These are phyloP conservation scores for Penicillium sp. DNA, from an alignment of 2,329 filamentous ascomycete species.

Conservation along the genomic window DNA sequence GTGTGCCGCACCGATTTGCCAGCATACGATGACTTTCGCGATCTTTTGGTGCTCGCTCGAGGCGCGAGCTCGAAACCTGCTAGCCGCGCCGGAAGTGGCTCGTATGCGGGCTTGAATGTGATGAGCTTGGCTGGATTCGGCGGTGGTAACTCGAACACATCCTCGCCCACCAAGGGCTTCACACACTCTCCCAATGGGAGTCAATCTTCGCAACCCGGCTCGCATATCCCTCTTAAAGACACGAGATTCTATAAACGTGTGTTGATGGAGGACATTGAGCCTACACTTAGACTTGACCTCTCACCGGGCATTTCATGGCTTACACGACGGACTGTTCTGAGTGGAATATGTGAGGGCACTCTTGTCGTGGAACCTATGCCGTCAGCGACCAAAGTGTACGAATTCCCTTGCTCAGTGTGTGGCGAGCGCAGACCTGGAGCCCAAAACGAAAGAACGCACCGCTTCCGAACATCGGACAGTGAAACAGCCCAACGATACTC, in stretches of 20 bases:
- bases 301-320: constrained; percentile 94
- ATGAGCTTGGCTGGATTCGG: constrained; percentile 52
- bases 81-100: constrained; percentile 70
- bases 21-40: constrained; percentile 81
- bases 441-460: constrained; percentile 72
- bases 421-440: constrained; percentile 75
- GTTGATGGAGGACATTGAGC: constrained; percentile 87
- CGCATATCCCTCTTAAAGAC: constrained; percentile 68
- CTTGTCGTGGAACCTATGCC: constrained; percentile 88
- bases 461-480: constrained; percentile 83
- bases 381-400: constrained; percentile 50
- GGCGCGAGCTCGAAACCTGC: constrained; percentile 51
- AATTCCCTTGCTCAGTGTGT: constrained; percentile 77
- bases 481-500: constrained; percentile 86
- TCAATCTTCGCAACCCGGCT: constrained; percentile 42
- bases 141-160: constrained; percentile 55
- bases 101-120: constrained; percentile 63
- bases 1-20: constrained; percentile 78
- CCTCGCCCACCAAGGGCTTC: constrained; percentile 58
- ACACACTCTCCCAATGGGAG: constrained; percentile 51
- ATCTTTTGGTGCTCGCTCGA: constrained; percentile 68
- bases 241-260: constrained; percentile 92
- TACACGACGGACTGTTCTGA: constrained; percentile 78
- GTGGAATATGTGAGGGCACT: constrained; percentile 77
- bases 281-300: constrained; percentile 81